Evolutionary conservation across 1,139 yeast genomes (phyloP).

Genomic region (Yamadazyma diddensiae): DNA sequence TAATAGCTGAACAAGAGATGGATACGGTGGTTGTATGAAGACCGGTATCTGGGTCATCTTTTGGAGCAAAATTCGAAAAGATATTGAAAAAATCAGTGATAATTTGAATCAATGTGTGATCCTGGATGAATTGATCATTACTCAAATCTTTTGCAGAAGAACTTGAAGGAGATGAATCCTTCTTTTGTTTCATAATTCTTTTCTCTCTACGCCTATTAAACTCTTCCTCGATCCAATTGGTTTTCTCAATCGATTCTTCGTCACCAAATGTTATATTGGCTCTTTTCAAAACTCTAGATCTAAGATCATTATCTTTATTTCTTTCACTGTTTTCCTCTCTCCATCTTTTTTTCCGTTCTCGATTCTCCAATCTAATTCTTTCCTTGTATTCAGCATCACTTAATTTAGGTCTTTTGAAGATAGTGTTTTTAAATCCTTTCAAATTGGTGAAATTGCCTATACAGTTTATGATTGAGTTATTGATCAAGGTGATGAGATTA

Average conservation of each 20-base stretch:
- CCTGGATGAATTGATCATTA: constrained; percentile 13
- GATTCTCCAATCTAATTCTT: constrained; percentile 62
- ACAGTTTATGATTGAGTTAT: constrained; percentile 29
- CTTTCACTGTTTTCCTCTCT: constrained; percentile 77
- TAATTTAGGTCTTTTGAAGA: constrained; percentile 24
- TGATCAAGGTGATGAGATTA: constrained; percentile 24
- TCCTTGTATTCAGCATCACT: constrained; percentile 49
- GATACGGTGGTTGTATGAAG: constrained; percentile 36
- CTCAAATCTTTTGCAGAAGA: constrained; percentile 7
- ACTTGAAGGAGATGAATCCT: constrained; percentile 15
- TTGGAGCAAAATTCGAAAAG: constrained; percentile 31
- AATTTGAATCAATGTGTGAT: constrained; percentile 19
- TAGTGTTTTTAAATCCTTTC: constrained; percentile 15
- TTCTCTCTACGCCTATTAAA: constrained; percentile 63
- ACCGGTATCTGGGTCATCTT: constrained; percentile 35
- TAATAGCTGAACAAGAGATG: constrained; percentile 13
- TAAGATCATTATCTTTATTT: constrained; percentile 82
- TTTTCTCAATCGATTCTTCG: constrained; percentile 48
- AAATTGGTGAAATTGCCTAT: constrained; percentile 25
- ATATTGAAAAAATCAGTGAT: constrained; percentile 37
- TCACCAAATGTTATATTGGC: constrained; percentile 70
- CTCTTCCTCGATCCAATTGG: constrained; percentile 76
- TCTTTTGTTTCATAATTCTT: constrained; percentile 42
- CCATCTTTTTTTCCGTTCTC: constrained; percentile 90
- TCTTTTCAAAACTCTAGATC: constrained; percentile 71